Evolutionary conservation across 2,329 filamentous ascomycete species (phyloP), one percentile per base, ranked within the genome.

Genomic region (Talaromyces islandicus): DNA sequence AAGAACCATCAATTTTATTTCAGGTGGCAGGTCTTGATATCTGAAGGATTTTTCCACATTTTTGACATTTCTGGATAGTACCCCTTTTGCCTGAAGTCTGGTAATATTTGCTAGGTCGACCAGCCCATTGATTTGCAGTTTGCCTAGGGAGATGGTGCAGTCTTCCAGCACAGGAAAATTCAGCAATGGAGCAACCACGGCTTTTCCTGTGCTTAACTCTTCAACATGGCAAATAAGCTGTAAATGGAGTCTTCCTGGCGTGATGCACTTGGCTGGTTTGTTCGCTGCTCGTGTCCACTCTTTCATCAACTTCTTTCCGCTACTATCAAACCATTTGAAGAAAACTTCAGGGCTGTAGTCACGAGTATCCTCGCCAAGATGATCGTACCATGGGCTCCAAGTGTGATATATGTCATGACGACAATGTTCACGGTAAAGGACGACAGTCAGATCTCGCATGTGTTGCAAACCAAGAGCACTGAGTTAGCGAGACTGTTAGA

Each of bases 331-430:
- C 32, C 32, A 12, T 4, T 11, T 35, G 4, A 14, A 35, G 32
- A 5, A 35, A 35, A 14, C 11, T 35, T 35, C 32, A 35, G 0
- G 12, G 12, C 32, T 14, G 12, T 14, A 35, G 32, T 35, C 14
- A 35, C 32, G 11, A 11, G 30, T 10, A 27, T 3, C 6, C 6
- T 6, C 25, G 25, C 25, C 25, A 27, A 3, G 25, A 27, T 27
- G 2, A 11, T 32, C 30, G 10, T 11, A 11, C 30, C 11, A 35
- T 35, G 32, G 32, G 12, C 12, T 4, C 17, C 14, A n/a, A n/a
- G 5, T 1, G 14, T 9, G 1, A 38, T n/a, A 0, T n/a, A 2
- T 7, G 1, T 7, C 2, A n/a, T 7, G 35, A 38, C 14, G 6
- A n/a, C 35, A 38, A n/a, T 7, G 35, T 7, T 38, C 35, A 38